phyloP scores from a whole-genome alignment of 768 basidiomycete species.

The Crucibulum laeve region DNA sequence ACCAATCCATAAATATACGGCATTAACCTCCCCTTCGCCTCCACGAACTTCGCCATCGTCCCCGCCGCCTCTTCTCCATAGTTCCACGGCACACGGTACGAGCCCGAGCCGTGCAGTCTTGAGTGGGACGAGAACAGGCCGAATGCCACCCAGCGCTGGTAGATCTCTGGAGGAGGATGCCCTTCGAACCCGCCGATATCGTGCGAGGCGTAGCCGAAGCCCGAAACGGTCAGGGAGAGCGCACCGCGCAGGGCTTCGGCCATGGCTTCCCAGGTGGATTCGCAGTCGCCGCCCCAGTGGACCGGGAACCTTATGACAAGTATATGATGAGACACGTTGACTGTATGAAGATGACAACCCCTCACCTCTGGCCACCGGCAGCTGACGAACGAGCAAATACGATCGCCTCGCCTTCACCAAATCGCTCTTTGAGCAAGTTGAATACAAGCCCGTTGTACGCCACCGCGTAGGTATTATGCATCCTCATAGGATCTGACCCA shows the following conservation, averaged over 20 bases:
- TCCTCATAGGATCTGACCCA: constrained; percentile 61
- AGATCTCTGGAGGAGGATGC: constrained; percentile 62
- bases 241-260: constrained; percentile 66
- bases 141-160: constrained; percentile 75
- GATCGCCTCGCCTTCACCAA: constrained; percentile 63
- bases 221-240: constrained; percentile 61
- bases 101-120: constrained; percentile 66
- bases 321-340: neutral
- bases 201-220: constrained; percentile 70
- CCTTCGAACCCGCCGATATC: constrained; percentile 83
- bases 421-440: constrained; percentile 47
- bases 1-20: constrained; percentile 64
- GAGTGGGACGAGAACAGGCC: constrained; percentile 76
- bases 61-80: constrained; percentile 68
- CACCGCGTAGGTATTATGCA: constrained; percentile 71
- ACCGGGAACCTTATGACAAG: constrained; percentile 27
- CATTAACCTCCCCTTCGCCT: constrained; percentile 68
- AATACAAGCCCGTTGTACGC: constrained; percentile 72
- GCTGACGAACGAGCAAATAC: constrained; percentile 66
- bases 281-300: constrained; percentile 76
- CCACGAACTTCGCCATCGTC: constrained; percentile 57
- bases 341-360: neutral
- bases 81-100: constrained; percentile 76
- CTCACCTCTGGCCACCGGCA: constrained; percentile 64
- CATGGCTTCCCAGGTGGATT: constrained; percentile 77